Evolutionary conservation across 768 basidiomycete species (phyloP), one percentile per base, ranked within the genome.

Genomic region (Exsudoporus frostii): DNA sequence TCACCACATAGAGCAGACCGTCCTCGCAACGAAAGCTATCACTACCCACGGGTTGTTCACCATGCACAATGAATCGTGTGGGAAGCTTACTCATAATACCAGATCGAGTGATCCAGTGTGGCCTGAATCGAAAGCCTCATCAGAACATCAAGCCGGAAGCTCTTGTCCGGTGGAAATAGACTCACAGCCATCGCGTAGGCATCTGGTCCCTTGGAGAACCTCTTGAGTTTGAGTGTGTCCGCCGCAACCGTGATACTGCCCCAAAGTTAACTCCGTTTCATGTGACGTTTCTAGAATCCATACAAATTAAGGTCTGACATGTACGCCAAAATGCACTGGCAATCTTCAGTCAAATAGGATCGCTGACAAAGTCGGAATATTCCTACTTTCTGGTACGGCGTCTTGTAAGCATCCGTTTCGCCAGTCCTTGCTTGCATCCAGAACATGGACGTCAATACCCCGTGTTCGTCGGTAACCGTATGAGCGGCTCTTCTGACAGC

Each of bases 281-380:
- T 44, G 36, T 22, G 20, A 27, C 19, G n/a, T 39, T 53, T 43
- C 41, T 34, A 38, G 9, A 51, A 51, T 17, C 72, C 86, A 39
- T 66, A 91, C 91, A 93, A 86, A 59, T 84, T 76, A 20, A 88
- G 64, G 66, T 93, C 90, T 5, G 90, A 91, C 41, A 90, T 74
- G 60, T 91, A 93, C 20, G 82, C 80, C 48, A 92, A 70, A 48
- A 92, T 90, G 63, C 87, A 90, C 88, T 90, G 44, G 14, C 38
- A 43, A 20, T n/a, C 47, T 29, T 40, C 19, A 20, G 39, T 50
- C 53, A 59, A 37, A 40, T 40, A 40, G 37, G 48, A 33, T 50
- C 38, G 1, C 30, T 17, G 34, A 49, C 43, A 22, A 46, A 6
- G 22, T 42, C 11, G 45, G 25, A 44, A 36, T 14, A 2, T 22